Conservation (phyloP, 2,329 filamentous ascomycete genomes). For the Ophiostoma pallidulum region DNA sequence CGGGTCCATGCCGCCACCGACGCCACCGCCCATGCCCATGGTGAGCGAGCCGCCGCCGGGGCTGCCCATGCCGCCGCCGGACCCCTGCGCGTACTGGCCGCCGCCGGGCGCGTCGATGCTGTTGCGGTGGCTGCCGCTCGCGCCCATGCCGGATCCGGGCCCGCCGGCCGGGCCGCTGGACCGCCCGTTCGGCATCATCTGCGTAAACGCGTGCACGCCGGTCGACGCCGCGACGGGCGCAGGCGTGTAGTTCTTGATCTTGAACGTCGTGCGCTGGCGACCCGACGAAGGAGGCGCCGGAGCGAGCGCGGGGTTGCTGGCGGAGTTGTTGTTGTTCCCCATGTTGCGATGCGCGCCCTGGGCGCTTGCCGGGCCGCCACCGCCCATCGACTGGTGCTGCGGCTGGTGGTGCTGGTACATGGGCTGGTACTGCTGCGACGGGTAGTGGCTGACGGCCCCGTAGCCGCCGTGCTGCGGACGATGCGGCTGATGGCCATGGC, state of each 20-base stretch:
- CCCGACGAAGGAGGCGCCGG: conserved; percentile 12
- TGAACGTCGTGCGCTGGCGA: conserved; percentile 23
- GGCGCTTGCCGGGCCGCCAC: no score
- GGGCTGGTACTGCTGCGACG: no score
- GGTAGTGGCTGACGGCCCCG: no score
- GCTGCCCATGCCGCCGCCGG: background rate
- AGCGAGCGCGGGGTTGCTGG: conserved; percentile 1
- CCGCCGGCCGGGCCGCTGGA: background rate
- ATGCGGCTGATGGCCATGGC: no score
- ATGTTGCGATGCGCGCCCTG: no score
- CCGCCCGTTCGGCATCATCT: conserved; percentile 15
- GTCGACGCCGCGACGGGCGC: conserved; percentile 12
- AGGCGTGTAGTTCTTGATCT: conserved; percentile 26
- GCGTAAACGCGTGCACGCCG: conserved; percentile 16
- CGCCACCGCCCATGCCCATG: no score
- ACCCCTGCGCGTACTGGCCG: background rate
- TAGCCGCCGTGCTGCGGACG: no score
- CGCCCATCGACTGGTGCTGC: no score
- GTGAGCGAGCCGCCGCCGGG: no score
- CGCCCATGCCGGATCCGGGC: background rate
- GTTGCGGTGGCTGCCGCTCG: background rate
- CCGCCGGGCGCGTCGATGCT: background rate
- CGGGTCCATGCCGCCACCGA: background rate
- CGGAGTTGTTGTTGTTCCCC: no score
- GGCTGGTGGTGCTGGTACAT: no score